These are phyloP conservation scores for Physcomitrellopsis africana DNA, from an alignment of 225 moss, liverwort and hornwort species.

Conservation along the genomic window DNA sequence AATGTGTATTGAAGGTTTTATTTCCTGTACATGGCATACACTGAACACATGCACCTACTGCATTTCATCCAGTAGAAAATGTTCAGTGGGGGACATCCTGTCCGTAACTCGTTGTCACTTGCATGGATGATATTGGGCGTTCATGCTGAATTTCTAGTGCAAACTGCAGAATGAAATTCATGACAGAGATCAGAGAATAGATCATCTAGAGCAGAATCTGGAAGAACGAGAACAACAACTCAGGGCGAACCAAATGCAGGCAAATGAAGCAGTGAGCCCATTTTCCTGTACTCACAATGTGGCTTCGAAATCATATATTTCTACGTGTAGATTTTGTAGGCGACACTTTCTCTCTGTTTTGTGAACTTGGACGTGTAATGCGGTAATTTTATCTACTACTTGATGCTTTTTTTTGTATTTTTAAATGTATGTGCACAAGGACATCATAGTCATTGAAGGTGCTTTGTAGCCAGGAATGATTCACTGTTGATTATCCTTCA, in stretches of 20 bases:
- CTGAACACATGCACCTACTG: not conserved
- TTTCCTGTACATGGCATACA: not conserved
- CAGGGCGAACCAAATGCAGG: constrained; percentile 73
- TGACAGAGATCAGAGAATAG: constrained; percentile 74
- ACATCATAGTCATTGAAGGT: not conserved
- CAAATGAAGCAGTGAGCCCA: constrained; percentile 72
- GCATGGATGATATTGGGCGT: not conserved
- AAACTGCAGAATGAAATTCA: constrained; percentile 61
- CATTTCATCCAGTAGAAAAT: not conserved
- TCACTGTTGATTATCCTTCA: constrained; percentile 27
- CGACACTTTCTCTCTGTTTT: not conserved
- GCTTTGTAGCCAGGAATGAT: constrained; percentile 19
- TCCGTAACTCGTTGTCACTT: not conserved
- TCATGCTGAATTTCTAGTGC: not conserved
- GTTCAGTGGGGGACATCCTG: not conserved
- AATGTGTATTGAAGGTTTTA: not conserved
- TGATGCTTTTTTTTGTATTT: not conserved
- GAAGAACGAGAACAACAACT: constrained; percentile 75
- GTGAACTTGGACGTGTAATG: not conserved
- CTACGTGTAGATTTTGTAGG: constrained; percentile 7
- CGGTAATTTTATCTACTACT: not conserved
- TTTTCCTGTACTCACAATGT: not conserved
- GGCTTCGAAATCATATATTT: not conserved
- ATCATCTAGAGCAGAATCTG: constrained; percentile 68
- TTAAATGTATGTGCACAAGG: not conserved